Conservation (phyloP, 139 green algal species). For the Monoraphidium neglectum region DNA sequence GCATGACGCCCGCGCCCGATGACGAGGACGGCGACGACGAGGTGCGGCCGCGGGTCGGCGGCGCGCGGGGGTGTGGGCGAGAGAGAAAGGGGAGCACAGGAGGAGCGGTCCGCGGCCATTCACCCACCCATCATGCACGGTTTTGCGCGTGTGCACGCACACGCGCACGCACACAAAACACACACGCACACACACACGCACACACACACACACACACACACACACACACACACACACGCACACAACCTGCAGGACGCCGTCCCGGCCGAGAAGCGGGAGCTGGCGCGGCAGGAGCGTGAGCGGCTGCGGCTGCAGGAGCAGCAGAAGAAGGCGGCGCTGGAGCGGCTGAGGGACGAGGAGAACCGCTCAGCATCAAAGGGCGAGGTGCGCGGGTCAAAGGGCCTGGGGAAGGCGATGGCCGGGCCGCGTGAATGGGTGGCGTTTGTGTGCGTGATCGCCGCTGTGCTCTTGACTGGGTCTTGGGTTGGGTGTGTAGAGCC, state of each 20-base stretch:
- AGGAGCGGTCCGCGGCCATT: too few species aligned
- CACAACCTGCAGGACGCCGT: conserved; percentile 10
- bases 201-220: background rate
- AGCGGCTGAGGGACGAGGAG: conserved; percentile 77
- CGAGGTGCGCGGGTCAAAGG: conserved; percentile 67
- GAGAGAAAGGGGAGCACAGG: too few species aligned
- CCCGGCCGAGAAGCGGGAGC: conserved; percentile 28
- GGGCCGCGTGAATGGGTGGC: background rate
- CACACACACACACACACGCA: too few species aligned
- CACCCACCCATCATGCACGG: too few species aligned
- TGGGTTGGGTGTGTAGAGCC: background rate
- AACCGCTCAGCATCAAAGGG: conserved; percentile 65
- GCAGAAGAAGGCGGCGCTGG: conserved; percentile 83
- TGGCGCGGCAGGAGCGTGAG: conserved; percentile 81
- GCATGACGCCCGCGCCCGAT: background rate
- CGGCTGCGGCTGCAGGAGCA: conserved; percentile 80
- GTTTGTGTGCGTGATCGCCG: too few species aligned
- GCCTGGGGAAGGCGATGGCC: background rate
- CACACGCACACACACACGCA: too few species aligned
- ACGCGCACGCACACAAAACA: background rate
- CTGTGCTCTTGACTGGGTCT: too few species aligned
- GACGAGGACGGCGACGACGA: conserved; percentile 7
- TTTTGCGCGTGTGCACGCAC: too few species aligned
- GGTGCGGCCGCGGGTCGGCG: background rate
- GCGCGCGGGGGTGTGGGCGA: too few species aligned